Base-by-base conservation (phyloP, 441 rosid species). In the Erodium moschatum region DNA sequence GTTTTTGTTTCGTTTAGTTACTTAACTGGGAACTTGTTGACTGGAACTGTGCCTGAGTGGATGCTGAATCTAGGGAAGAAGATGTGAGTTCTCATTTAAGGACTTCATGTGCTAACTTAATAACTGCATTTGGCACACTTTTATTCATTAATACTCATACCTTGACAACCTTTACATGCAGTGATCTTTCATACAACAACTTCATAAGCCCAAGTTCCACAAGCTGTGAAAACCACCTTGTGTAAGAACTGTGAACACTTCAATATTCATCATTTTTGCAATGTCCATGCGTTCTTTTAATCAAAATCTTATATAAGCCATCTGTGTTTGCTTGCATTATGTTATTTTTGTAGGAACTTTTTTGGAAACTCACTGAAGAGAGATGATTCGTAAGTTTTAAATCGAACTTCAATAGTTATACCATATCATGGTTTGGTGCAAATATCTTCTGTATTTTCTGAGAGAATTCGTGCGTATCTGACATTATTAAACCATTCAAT, bases 181-280 rank as follows among this genome's bases (percentile, higher is more conserved):
- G 91, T 70, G 91, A 88, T 74, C 75, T 88, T 38, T 70, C 88
- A 18, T 88, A 82, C 72, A 88, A 86, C 79, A 78, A 73, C 70
- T 85, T 88, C 56, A 66, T 76, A 4, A 44, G 16, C 13, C 68
- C 15, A 44, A 69, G 29, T 69, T 40, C 76, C 1, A 24, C 0
- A 16, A 16, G 27, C 16, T 81, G 85, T 70, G 74, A 72, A 27
- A 19, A 19, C 0, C 35, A 67, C 12, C 44, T 1, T 4, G 61
- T 79, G 84, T 79, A 80, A 27, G 81, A 74, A 66, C 20, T 24
- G 2, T 24, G 27, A 24, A 24, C 27, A 8, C 65, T 46, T 1
- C 21, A 16, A 18, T 54, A 67, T 16, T 52, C 19, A 15, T 7
- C n/a, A 15, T 15, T 52, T 5, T 3, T 15, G n/a, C n/a, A 24